Evolutionary conservation across 2,329 filamentous ascomycete genomes (phyloP), one percentile per base, ranked within the genome.

Genomic region (Botryosphaeria agaves): DNA sequence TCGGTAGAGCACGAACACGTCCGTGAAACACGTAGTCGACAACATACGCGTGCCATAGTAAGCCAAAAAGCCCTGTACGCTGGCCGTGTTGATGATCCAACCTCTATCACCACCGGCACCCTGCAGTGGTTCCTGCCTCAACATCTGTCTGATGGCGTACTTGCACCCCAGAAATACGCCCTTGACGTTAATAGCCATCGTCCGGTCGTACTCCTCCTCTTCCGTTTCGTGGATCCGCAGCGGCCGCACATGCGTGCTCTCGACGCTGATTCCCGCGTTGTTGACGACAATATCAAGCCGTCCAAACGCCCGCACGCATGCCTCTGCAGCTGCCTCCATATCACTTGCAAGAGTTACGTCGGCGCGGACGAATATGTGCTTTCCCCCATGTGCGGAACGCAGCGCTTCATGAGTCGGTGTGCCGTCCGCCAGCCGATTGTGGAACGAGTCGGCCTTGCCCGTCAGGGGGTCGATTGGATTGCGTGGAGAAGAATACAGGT

Each of bases 121-220:
- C 15, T 18, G 41, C 7, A 46, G 35, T 7, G 36, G 40, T 17
- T 50, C 42, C 38, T 57, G 53, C 27, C 40, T 38, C 26, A 55
- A 34, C 43, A 58, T 54, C 30, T 56, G 52, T 3, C 37, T 25
- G 5, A 50, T 38, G 2, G 42, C 52, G 34, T 52, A 55, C 31
- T 56, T 57, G 32, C 44, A 52, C 5, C 53, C 47, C 8, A 57
- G 42, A 32, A 57, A 57, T 5, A 55, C 46, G 5, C 48, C 47
- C 28, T 49, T 50, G 12, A 44, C 41, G 36, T 56, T 57, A 28
- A 56, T 44, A 4, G 40, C 37, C 42, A 55, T 45, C 9, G 48
- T 49, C 8, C 43, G 40, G 34, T 57, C 54, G 35, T 45, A 56
- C 26, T 51, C 40, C 9, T 34, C 37, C 32, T 53, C 50, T 15